These are phyloP conservation scores for Margaritispora aquatica DNA, from an alignment of 495 filamentous ascomycete genomes.

Conservation along the genomic window DNA sequence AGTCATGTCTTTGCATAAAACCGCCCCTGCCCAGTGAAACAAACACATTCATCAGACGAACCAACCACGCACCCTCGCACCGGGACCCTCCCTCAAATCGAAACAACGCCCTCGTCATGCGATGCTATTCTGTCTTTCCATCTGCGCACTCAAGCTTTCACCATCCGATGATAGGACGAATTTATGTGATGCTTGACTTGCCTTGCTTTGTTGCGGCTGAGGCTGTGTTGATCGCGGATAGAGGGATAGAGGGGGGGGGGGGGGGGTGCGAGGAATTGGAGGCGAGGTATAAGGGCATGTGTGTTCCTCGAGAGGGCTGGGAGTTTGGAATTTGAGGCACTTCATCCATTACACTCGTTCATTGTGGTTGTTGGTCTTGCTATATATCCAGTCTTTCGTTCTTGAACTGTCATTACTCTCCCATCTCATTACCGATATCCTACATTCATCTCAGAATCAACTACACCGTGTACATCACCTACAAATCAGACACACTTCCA, in stretches of 20 bases:
- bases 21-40: background rate
- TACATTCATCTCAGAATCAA: background rate
- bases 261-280: background rate
- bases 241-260: background rate
- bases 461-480: background rate
- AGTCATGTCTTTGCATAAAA: background rate
- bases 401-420: background rate
- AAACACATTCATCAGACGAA: background rate
- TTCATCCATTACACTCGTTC: background rate
- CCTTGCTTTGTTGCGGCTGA: background rate
- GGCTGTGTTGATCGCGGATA: background rate
- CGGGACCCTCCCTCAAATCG: background rate
- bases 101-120: background rate
- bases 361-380: background rate
- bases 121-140: background rate
- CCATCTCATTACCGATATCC: background rate
- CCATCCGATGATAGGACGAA: background rate
- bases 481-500: background rate
- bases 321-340: background rate
- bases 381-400: background rate
- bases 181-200: background rate
- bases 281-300: background rate
- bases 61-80: background rate
- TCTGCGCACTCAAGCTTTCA: background rate
- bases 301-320: background rate